Conservation (phyloP, 805 yeast genomes). For the Candida boleticola region DNA sequence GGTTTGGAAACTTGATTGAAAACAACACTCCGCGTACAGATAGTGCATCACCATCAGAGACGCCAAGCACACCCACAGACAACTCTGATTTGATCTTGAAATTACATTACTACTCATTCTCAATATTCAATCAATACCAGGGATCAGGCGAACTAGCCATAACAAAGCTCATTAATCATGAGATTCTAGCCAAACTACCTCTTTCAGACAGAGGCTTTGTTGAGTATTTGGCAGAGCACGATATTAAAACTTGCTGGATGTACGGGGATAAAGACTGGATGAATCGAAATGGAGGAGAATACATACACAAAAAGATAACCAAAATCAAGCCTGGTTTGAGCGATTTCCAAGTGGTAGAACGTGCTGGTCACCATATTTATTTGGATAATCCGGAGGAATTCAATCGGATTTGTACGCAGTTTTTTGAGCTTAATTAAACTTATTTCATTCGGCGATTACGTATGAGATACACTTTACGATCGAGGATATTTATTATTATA, state of each 20-base stretch:
- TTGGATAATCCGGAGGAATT: slow-evolving; percentile 38
- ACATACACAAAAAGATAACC: slow-evolving; percentile 25
- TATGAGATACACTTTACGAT: neutral
- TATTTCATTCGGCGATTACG: neutral
- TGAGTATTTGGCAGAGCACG: slow-evolving; percentile 21
- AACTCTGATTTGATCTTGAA: slow-evolving; percentile 25
- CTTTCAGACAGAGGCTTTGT: slow-evolving; percentile 39
- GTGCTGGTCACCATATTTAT: slow-evolving; percentile 45
- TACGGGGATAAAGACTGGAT: slow-evolving; percentile 47
- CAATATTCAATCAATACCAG: slow-evolving; percentile 42
- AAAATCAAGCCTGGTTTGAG: slow-evolving; percentile 16
- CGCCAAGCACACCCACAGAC: slow-evolving; percentile 9
- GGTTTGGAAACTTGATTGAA: slow-evolving; percentile 31
- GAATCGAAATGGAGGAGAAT: slow-evolving; percentile 38
- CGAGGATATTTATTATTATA: neutral
- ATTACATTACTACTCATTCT: slow-evolving; percentile 39
- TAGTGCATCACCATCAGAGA: too few species aligned
- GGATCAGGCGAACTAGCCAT: slow-evolving; percentile 45
- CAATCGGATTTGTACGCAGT: slow-evolving; percentile 21
- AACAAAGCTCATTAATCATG: slow-evolving; percentile 38
- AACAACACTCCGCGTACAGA: slow-evolving; percentile 6
- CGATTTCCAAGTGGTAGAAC: slow-evolving; percentile 20
- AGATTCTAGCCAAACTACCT: slow-evolving; percentile 37
- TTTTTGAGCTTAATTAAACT: slow-evolving; percentile 14
- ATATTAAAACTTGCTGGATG: slow-evolving; percentile 30